Evolutionary conservation across 148 eudicot species (phyloP).

Genomic region (Camellia lanceoleosa): DNA sequence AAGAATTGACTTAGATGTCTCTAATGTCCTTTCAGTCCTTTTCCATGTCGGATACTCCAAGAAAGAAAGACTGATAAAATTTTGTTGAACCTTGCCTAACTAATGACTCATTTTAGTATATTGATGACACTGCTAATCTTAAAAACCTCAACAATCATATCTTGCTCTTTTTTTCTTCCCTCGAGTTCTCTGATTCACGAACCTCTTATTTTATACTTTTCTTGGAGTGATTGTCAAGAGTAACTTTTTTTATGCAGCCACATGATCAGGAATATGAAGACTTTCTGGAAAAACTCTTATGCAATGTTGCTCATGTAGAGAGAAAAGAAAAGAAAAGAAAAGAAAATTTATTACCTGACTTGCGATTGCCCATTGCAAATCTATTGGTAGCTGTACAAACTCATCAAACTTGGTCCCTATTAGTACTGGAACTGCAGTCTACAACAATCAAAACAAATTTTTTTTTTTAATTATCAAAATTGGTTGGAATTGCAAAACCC

Average conservation of each 20-base stretch:
- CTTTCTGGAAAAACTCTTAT: neutral
- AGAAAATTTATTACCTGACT: conserved; percentile 38
- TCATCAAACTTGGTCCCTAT: conserved; percentile 75
- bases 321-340: neutral
- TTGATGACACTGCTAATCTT: no score
- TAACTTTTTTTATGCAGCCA: no score
- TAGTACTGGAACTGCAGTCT: conserved; percentile 65
- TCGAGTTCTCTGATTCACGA: no score
- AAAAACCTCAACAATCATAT: no score
- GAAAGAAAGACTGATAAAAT: neutral
- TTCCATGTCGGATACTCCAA: neutral
- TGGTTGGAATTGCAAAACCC: no score
- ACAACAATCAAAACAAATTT: neutral
- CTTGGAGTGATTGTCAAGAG: no score
- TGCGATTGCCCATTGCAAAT: conserved; percentile 63
- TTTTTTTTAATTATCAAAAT: no score
- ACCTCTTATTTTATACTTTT: no score
- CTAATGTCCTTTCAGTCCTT: conserved; percentile 7
- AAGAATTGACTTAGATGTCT: conserved; percentile 3
- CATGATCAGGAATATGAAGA: neutral
- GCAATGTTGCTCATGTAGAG: neutral
- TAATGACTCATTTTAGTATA: neutral
- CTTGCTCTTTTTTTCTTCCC: no score
- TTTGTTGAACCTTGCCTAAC: neutral
- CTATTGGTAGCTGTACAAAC: conserved; percentile 55